Conservation (phyloP, 306 rosid genomes). For the Sesbania bispinosa region DNA sequence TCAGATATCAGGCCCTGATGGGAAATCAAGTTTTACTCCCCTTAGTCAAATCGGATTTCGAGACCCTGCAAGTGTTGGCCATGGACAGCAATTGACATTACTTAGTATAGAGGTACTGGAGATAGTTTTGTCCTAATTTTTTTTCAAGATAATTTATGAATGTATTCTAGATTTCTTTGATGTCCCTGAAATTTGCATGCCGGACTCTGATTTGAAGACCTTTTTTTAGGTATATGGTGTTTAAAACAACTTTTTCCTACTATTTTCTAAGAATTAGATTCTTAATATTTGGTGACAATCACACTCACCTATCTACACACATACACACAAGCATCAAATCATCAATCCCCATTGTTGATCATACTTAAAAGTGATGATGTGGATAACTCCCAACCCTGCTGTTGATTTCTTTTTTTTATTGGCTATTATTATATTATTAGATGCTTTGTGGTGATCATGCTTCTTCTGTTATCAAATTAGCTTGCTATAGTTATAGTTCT, state of each 20-base stretch:
- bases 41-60: constrained; percentile 87
- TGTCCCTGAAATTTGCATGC: constrained; percentile 12
- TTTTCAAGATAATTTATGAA: neutral
- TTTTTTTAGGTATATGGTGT: neutral
- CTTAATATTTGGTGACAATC: neutral
- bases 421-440: neutral
- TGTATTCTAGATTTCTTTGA: neutral
- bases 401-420: neutral
- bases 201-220: constrained; percentile 19
- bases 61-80: constrained; percentile 84
- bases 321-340: neutral
- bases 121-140: neutral
- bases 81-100: constrained; percentile 79
- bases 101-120: constrained; percentile 75
- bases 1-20: constrained; percentile 81
- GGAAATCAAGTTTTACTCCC: constrained; percentile 66
- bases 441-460: constrained; percentile 13
- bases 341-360: neutral
- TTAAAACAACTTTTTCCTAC: neutral
- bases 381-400: neutral
- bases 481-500: constrained; percentile 13
- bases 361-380: constrained; percentile 2
- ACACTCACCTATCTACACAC: neutral
- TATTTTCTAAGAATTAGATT: constrained; percentile 7
- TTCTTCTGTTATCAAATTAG: neutral